Evolutionary conservation across 2,329 filamentous ascomycete genomes (phyloP), one percentile per base, ranked within the genome.

Genomic region (Fusarium azukiicola): DNA sequence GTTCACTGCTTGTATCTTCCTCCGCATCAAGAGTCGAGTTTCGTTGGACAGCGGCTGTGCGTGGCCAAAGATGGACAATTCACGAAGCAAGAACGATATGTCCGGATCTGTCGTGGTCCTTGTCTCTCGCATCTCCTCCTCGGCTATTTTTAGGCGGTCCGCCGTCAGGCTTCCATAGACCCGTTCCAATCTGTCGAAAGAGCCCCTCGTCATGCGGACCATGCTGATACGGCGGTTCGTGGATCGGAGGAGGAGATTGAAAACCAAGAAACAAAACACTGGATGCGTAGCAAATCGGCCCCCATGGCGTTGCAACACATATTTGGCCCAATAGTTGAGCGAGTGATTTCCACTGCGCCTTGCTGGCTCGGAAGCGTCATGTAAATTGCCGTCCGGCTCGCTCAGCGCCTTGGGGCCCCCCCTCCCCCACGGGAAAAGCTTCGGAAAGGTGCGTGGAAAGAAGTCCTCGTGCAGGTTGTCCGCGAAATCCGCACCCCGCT

Each of bases 231-330:
- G 46, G 27, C 71, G 71, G 44, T 73, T 73, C 2, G 52, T 21
- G 12, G 71, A 78, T 14, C 71, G 50, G 14, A 78, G 67, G 36
- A 67, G 47, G 44, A 78, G 72, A 50, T 75, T 77, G 56, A 77
- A 77, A 6, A 77, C 72, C 16, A 77, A 23, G 44, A 77, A 77
- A n/a, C 61, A 40, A 64, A 77, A 77, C 32, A 77, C 69, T 4
- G 67, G 64, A 50, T 77, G 75, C 10, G 58, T 67, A 7, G 75
- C 72, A 38, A 74, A 72, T 52, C 74, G 68, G 16, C 63, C 71
- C 21, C 74, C 67, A 19, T 74, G 70, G 16, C 72, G 47, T 17
- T 52, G 69, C 42, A 77, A 42, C 61, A 88, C 78, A 17, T 67
- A 67, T 16, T 47, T 71, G 40, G 72, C 44, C 72, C 72, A 74